Evolutionary conservation across 495 filamentous ascomycete genomes (phyloP).

Genomic region (Hypoxylon trugodes): DNA sequence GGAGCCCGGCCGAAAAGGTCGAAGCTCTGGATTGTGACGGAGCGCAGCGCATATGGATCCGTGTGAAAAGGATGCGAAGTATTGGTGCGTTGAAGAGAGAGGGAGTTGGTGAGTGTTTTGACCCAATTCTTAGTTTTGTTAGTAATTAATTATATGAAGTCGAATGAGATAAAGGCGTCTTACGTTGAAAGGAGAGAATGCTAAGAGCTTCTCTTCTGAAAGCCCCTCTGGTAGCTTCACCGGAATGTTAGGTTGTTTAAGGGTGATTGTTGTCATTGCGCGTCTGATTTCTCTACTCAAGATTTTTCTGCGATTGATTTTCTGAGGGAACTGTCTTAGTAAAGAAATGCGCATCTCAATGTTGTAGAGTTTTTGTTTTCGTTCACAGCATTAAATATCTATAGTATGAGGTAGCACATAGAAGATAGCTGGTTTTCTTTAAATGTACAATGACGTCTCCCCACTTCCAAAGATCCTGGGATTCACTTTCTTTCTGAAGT

Average conservation of each 20-base stretch:
- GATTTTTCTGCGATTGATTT: not conserved
- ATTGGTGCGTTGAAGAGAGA: constrained; percentile 65
- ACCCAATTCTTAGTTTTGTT: constrained; percentile 68
- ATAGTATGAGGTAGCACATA: too few relatives aligned
- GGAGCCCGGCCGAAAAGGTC: constrained; percentile 70
- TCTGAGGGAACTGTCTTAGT: not conserved
- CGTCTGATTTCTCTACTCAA: not conserved
- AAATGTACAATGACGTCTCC: too few relatives aligned
- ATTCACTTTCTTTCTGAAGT: too few relatives aligned
- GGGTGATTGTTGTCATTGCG: constrained; percentile 58
- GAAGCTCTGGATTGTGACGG: constrained; percentile 75
- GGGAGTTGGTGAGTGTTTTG: constrained; percentile 68
- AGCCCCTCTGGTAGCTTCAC: constrained; percentile 68
- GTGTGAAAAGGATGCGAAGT: constrained; percentile 73
- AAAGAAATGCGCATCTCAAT: constrained; percentile 10
- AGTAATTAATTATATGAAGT: constrained; percentile 11
- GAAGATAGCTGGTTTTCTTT: too few relatives aligned
- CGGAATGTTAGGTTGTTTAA: constrained; percentile 54
- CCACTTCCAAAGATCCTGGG: too few relatives aligned
- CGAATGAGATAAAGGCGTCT: not conserved
- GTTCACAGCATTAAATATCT: not conserved
- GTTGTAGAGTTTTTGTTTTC: not conserved
- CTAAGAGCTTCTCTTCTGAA: constrained; percentile 67
- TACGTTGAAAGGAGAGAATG: constrained; percentile 74
- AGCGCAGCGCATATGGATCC: constrained; percentile 73